Evolutionary conservation across 148 eudicot genomes (phyloP).

Genomic region (Vaccinium macrocarpon): DNA sequence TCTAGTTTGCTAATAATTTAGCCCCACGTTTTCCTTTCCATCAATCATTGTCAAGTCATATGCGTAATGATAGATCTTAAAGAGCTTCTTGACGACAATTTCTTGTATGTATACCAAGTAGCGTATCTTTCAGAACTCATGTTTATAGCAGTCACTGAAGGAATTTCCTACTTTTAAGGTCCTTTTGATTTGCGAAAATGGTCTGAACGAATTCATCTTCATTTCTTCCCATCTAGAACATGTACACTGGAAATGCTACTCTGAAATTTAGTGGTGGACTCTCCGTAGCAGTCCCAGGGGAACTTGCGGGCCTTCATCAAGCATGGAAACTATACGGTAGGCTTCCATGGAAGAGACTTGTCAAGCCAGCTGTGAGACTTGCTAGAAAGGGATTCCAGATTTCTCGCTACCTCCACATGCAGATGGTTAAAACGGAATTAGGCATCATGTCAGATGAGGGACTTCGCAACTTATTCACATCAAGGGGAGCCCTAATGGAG

Average conservation of each 20-base stretch:
- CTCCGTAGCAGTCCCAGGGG: slow-evolving; percentile 47
- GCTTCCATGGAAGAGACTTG: slow-evolving; percentile 42
- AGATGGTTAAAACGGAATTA: slow-evolving; percentile 27
- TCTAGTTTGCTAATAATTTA: not conserved
- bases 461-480: slow-evolving; percentile 28
- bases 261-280: slow-evolving; percentile 33
- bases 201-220: not conserved
- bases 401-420: slow-evolving; percentile 38
- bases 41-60: not conserved
- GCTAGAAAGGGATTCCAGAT: slow-evolving; percentile 41
- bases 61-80: not conserved
- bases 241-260: slow-evolving; percentile 29
- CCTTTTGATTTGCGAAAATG: not conserved
- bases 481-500: slow-evolving; percentile 27
- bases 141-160: not conserved
- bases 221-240: slow-evolving; percentile 17
- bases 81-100: not conserved
- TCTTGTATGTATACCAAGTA: not conserved
- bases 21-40: not conserved
- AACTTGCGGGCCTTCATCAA: slow-evolving; percentile 39
- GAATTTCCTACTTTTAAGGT: not conserved
- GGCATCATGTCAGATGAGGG: slow-evolving; percentile 36
- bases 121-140: not conserved
- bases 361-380: slow-evolving; percentile 32
- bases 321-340: slow-evolving; percentile 41